These are phyloP conservation scores for Mycena kentingensis DNA, from an alignment of 768 basidiomycete genomes.

Conservation along the genomic window DNA sequence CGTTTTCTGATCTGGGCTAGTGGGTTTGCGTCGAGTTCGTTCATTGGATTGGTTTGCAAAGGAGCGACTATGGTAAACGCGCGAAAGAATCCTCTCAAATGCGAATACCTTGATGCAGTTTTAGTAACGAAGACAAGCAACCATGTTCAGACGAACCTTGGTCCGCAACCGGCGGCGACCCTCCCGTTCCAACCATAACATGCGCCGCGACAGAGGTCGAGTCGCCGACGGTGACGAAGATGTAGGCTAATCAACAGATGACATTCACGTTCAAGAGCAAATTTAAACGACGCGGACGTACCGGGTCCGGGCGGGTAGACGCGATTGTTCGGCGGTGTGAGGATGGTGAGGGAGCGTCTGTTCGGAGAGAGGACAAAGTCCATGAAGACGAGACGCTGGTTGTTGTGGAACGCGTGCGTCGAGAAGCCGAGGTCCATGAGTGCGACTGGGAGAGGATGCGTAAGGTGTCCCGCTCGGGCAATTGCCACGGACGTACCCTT, in stretches of 20 bases:
- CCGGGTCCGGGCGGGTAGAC: conserved; percentile 35
- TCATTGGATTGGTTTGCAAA: too few species aligned
- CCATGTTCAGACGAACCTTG: conserved; percentile 17
- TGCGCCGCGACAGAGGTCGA: conserved; percentile 24
- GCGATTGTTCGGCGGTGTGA: conserved; percentile 36
- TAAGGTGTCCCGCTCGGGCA: neutral
- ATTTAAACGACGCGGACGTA: neutral
- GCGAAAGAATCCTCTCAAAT: too few species aligned
- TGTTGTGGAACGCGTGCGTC: conserved; percentile 36
- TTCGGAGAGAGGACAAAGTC: conserved; percentile 26
- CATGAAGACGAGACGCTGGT: conserved; percentile 34
- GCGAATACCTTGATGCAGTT: too few species aligned
- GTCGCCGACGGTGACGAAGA: conserved; percentile 33
- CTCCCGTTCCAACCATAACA: conserved; percentile 28
- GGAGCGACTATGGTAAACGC: too few species aligned
- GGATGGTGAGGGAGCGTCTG: conserved; percentile 33
- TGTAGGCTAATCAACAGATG: conserved; percentile 9
- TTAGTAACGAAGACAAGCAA: too few species aligned
- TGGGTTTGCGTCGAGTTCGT: too few species aligned
- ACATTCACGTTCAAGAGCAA: neutral
- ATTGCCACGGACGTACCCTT: conserved; percentile 3
- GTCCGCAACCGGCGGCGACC: conserved; percentile 16
- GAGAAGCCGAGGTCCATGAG: conserved; percentile 38
- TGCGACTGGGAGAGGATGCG: conserved; percentile 20
- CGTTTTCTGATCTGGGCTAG: too few species aligned